phyloP scores from a whole-genome alignment of 805 yeast species.

The Barnettozyma populi region DNA sequence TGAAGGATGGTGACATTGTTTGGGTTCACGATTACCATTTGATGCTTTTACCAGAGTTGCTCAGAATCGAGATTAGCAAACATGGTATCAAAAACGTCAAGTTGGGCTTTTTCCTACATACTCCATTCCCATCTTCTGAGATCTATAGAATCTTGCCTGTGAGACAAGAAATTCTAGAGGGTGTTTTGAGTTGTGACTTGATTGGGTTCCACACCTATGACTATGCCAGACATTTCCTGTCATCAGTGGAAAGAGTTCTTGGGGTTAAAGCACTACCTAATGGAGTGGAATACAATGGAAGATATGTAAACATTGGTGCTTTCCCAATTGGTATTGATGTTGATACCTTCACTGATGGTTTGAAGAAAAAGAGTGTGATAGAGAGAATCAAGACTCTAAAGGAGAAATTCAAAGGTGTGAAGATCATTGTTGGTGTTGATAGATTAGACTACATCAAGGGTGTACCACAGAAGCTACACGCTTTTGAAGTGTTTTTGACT shows the following conservation, averaged over 20 bases:
- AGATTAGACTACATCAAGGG: constrained; percentile 96
- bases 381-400: constrained; percentile 59
- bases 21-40: constrained; percentile 99
- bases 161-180: constrained; percentile 82
- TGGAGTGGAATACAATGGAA: constrained; percentile 73
- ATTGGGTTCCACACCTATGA: constrained; percentile 99
- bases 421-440: constrained; percentile 94
- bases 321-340: constrained; percentile 99
- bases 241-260: constrained; percentile 80
- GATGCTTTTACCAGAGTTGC: constrained; percentile 89
- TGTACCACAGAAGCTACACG: constrained; percentile 94
- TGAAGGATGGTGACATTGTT: constrained; percentile 74
- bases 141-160: constrained; percentile 95
- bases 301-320: constrained; percentile 85
- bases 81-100: constrained; percentile 50
- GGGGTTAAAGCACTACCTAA: constrained; percentile 83
- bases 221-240: constrained; percentile 91
- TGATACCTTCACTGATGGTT: constrained; percentile 79
- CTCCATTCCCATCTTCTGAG: constrained; percentile 97
- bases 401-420: constrained; percentile 65
- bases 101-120: constrained; percentile 91
- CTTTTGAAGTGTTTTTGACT: constrained; percentile 84
- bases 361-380: constrained; percentile 56
- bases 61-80: constrained; percentile 54
- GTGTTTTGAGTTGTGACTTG: constrained; percentile 89